phyloP scores from a whole-genome alignment of 495 filamentous ascomycete species.

The Aspergillus saccharolyticus region DNA sequence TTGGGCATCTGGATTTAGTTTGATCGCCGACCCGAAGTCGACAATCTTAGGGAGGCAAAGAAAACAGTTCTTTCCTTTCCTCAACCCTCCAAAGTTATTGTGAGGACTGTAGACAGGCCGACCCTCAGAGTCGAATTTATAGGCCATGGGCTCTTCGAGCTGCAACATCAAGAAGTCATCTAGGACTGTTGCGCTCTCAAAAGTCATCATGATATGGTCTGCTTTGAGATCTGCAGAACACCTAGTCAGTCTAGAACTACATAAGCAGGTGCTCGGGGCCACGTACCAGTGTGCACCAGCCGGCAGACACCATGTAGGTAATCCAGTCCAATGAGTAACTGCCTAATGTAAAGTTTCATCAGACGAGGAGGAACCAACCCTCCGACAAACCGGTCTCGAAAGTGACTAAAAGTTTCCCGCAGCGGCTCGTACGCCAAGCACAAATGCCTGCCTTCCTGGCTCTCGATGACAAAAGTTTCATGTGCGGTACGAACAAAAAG shows the following conservation, averaged over 20 bases:
- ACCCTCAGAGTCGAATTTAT: conserved; percentile 21
- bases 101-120: conserved; percentile 34
- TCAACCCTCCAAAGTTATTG: conserved; percentile 39
- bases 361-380: conserved; percentile 14
- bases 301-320: conserved; percentile 31
- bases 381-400: conserved; percentile 20
- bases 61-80: conserved; percentile 28
- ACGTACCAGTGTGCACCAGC: conserved; percentile 23
- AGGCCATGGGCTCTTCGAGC: conserved; percentile 19
- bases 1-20: conserved; percentile 37
- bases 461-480: conserved; percentile 18
- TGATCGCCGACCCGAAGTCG: conserved; percentile 84
- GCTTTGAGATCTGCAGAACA: conserved; percentile 27
- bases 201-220: conserved; percentile 30
- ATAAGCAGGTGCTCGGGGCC: conserved; percentile 7
- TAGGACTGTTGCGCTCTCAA: conserved; percentile 28
- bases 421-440: conserved; percentile 32
- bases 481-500: conserved; percentile 7
- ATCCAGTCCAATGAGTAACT: conserved; percentile 31
- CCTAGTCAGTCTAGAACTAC: background rate
- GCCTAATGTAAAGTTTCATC: conserved; percentile 23
- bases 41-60: conserved; percentile 71
- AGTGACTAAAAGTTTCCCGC: conserved; percentile 22
- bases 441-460: conserved; percentile 23
- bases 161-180: conserved; percentile 21